phyloP scores from a whole-genome alignment of 306 rosid species.

The Biancaea sappan region DNA sequence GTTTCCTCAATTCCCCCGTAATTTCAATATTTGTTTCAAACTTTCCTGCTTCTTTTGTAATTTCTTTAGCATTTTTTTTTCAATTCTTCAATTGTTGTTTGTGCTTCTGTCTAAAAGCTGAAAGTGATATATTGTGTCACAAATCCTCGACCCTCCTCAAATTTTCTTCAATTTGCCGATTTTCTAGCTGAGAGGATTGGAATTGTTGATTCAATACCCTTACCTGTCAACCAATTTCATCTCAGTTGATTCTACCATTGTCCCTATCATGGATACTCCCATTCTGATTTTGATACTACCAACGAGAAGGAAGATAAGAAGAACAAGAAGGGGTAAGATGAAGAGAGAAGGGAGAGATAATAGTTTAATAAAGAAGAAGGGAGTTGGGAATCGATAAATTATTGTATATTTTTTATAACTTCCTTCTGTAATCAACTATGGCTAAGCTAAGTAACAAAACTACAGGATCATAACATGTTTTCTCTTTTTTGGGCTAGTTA shows the following conservation, averaged over 20 bases:
- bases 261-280: not conserved
- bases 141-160: not conserved
- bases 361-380: no score
- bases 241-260: not conserved
- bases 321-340: not conserved
- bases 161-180: not conserved
- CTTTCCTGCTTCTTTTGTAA: not conserved
- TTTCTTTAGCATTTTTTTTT: not conserved
- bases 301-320: no score
- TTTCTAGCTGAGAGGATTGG: not conserved
- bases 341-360: not conserved
- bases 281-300: no score
- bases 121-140: not conserved
- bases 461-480: not conserved
- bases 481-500: not conserved
- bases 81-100: not conserved
- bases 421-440: no score
- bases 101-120: not conserved
- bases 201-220: not conserved
- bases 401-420: no score
- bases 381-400: no score
- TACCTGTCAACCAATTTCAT: not conserved
- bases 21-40: not conserved
- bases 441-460: not conserved
- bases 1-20: not conserved